Evolutionary conservation across 2,329 filamentous ascomycete species (phyloP), one percentile per base, ranked within the genome.

Genomic region (Didymella arachidicola): DNA sequence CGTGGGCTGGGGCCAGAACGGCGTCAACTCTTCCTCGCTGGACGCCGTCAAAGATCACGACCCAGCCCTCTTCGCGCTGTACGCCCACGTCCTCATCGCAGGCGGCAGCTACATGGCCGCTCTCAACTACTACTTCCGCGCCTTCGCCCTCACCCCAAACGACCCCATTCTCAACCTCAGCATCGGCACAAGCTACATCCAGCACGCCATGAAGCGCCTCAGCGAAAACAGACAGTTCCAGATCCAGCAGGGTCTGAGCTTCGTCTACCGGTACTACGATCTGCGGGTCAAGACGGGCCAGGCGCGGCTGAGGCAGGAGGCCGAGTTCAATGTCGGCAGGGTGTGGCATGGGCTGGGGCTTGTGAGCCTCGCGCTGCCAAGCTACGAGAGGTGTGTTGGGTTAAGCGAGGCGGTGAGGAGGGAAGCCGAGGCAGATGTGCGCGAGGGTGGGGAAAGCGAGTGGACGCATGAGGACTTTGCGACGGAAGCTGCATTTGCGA

Each of bases 221-320:
- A 88, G 90, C 0, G 92, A 94, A 46, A 98, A 98, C 73, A 83
- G 95, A 1, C 94, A 98, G 72, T 94, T 91, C 71, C 86, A 93
- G 39, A 87, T 97, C 41, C 83, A 92, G 63, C 93, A 98, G 74
- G 95, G 93, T 0, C 84, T 97, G 49, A 82, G 88, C 0, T 97
- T 97, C 69, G 78, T 98, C 57, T 86, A 89, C 57, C 81, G 86
- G 34, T 96, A 96, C 77, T 89, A 90, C 65, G 82, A 86, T 2
- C 72, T 86, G 26, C 83, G 90, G 26, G 79, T 78, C 3, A 72
- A 77, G 30, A 78, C 76, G 6, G 73, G 72, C 8, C 65, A 78
- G 5, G 75, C 79, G 1, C 69, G 79, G 19, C 79, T 88, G 67
- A 78, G 82, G 47, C 89, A 92, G 71, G 92, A 96, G 77, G 91